These are phyloP conservation scores for Amylostereum chailletii DNA, from an alignment of 1,284 basidiomycete species.

Conservation along the genomic window DNA sequence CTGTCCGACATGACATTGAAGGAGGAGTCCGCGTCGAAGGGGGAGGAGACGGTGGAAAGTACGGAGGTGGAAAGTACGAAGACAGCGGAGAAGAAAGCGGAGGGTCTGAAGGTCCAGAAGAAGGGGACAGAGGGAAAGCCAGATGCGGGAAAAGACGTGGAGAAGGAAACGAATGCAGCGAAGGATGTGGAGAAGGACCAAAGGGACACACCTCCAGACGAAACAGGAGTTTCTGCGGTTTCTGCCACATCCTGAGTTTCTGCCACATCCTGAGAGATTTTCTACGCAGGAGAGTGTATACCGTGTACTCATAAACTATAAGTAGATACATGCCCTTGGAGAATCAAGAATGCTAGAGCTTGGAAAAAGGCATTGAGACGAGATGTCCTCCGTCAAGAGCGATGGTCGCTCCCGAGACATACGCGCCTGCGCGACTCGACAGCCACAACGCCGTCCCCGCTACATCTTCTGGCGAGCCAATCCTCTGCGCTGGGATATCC, in stretches of 20 bases:
- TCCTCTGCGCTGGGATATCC: constrained; percentile 41
- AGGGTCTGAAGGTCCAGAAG: background rate
- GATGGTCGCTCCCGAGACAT: constrained; percentile 57
- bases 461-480: constrained; percentile 58
- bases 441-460: constrained; percentile 57
- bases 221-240: no score
- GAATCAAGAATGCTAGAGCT: background rate
- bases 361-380: constrained; percentile 5
- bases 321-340: no score
- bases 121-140: background rate
- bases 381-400: constrained; percentile 39
- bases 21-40: background rate
- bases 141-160: background rate
- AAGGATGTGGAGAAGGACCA: constrained; percentile 6
- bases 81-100: no score
- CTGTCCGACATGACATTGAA: background rate
- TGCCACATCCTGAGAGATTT: no score
- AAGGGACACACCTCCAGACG: no score
- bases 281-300: no score
- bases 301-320: no score
- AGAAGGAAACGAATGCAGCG: background rate
- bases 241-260: no score
- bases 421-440: constrained; percentile 49
- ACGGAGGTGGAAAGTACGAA: background rate
- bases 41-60: background rate